Base-by-base conservation (phyloP, 441 rosid genomes). In the Croton laevigatus region DNA sequence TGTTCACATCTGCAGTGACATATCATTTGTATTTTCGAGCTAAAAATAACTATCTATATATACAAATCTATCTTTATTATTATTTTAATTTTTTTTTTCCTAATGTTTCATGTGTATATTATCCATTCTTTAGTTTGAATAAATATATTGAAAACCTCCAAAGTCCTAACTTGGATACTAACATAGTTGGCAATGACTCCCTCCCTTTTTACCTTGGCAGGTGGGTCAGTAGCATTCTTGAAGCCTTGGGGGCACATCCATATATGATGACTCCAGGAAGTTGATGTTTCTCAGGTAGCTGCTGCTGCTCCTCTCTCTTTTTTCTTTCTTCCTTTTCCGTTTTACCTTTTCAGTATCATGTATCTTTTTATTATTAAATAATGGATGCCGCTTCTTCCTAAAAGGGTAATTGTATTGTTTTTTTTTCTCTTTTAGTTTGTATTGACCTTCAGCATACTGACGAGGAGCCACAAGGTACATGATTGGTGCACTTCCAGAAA, bases 221-320 rank as follows among this genome's bases (percentile, higher is more conserved):
- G 81, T 91, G 98, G 98, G 87, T 91, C 9, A 81, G 69, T 70
- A 88, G 96, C 84, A 87, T 91, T 71, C 81, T 81, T 73, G 91
- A 89, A 81, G 96, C 97, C 74, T 75, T 91, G 82, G 72, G 66
- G 64, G 81, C 83, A 77, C 44, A 4, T 40, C 44, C 44, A 40
- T 9, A 6, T 85, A 82, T 70, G 77, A 81, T 57, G 74, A 51
- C 32, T 54, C 73, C 48, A 76, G 81, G 81, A 60, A 61, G 70
- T 70, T 57, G 61, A 42, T 32, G n/a, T 64, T 70, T 32, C 51
- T 62, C 45, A 74, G 80, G 84, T 75, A 57, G 53, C 69, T 64
- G 3, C 57, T 27, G 14, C 40, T 68, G 3, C 20, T 38, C 16
- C 34, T 4, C 6, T 52, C n/a, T 14, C 27, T 53, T 8, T 1